phyloP scores from a whole-genome alignment of 495 filamentous ascomycete species.

The Penicillium waksmanii region DNA sequence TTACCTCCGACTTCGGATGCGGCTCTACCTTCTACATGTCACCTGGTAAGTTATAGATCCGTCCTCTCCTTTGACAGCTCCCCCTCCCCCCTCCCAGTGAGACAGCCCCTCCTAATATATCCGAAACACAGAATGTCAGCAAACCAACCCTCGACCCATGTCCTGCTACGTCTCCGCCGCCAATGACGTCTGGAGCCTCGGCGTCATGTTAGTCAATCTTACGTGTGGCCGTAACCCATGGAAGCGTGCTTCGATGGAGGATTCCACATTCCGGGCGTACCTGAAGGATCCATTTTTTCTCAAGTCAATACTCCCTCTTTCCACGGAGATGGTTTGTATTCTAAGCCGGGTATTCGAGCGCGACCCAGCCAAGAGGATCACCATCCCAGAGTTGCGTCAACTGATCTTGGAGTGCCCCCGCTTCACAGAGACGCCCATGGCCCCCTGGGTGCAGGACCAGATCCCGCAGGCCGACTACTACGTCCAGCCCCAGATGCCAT shows the following conservation, averaged over 20 bases:
- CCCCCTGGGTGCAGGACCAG: conserved; percentile 36
- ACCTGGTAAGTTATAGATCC: conserved; percentile 69
- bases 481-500: conserved; percentile 34
- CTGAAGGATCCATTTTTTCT: conserved; percentile 85
- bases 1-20: conserved; percentile 94
- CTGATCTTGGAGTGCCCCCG: conserved; percentile 75
- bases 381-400: conserved; percentile 77
- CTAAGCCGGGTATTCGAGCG: conserved; percentile 87
- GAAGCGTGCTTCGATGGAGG: conserved; percentile 91
- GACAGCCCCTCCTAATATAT: conserved; percentile 25
- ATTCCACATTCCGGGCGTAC: conserved; percentile 94
- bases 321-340: conserved; percentile 86
- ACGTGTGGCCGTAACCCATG: conserved; percentile 98
- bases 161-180: conserved; percentile 87
- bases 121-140: conserved; percentile 79
- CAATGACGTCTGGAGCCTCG: conserved; percentile 98
- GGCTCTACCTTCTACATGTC: conserved; percentile 99
- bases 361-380: conserved; percentile 84
- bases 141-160: conserved; percentile 74
- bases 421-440: conserved; percentile 62
- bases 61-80: conserved; percentile 1
- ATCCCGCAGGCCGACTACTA: conserved; percentile 34
- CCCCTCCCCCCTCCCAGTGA: conserved; percentile 9
- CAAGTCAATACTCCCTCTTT: conserved; percentile 89
- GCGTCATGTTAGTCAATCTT: conserved; percentile 96